These are phyloP conservation scores for Gigaspora rosea DNA, from an alignment of 192 early-diverging fungal species.

Conservation along the genomic window DNA sequence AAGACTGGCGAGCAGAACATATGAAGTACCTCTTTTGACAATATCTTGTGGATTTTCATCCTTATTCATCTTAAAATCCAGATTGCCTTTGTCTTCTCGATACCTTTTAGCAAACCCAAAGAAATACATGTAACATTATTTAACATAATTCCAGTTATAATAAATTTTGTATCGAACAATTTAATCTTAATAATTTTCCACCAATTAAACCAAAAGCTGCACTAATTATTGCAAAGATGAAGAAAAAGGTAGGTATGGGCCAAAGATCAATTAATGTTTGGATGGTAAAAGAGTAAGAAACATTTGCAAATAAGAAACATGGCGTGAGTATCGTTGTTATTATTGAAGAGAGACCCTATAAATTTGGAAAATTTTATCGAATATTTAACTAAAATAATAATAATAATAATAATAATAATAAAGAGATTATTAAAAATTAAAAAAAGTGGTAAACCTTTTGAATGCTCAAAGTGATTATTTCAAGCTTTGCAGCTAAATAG, in stretches of 20 bases:
- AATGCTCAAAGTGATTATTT: too few species aligned
- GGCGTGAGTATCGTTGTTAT: conserved; percentile 27
- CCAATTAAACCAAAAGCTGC: conserved; percentile 5
- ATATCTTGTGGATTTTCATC: conserved; percentile 4
- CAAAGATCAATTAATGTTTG: conserved; percentile 30
- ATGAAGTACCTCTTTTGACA: too few species aligned
- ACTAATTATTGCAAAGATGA: conserved; percentile 9
- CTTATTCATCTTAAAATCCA: conserved; percentile 1
- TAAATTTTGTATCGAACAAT: conserved; percentile 6
- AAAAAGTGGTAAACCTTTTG: too few species aligned
- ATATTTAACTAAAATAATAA: too few species aligned
- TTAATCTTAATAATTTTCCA: conserved; percentile 31
- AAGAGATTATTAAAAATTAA: too few species aligned
- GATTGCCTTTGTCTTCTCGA: conserved; percentile 20
- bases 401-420: too few species aligned
- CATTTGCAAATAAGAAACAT: conserved; percentile 26
- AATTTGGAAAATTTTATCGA: too few species aligned
- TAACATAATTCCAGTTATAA: conserved; percentile 32
- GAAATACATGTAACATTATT: conserved; percentile 31
- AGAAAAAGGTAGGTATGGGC: conserved; percentile 29
- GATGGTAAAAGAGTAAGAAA: conserved; percentile 12
- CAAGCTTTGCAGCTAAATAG: too few species aligned
- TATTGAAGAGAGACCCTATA: conserved; percentile 8
- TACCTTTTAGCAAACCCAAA: conserved; percentile 27
- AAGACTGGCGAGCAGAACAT: too few species aligned